Base-by-base conservation (phyloP, 345 rosid species). In the Gynandropsis gynandra region DNA sequence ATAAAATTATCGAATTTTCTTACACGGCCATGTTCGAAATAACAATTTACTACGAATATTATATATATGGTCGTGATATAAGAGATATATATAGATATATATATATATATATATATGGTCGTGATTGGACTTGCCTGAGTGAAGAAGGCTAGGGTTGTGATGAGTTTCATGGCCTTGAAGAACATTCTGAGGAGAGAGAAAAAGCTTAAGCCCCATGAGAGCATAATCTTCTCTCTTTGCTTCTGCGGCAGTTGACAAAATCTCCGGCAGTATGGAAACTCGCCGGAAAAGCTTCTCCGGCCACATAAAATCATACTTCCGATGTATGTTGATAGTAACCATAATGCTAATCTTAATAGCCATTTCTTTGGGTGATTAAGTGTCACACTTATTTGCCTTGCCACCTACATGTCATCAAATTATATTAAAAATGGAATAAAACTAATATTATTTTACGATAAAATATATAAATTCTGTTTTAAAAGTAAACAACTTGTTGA, bases 231-330 rank as follows among this genome's bases (percentile, higher is more conserved):
- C 50, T 81, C 80, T 58, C 86, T 84, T 21, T 63, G 60, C 39
- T 58, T 53, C 8, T 9, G 66, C 43, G 81, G 49, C 21, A 84
- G 36, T 53, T 63, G 65, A 36, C 84, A 58, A 67, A 88, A 88
- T 8, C 64, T 58, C 11, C 43, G 67, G 24, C 76, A 44, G 66
- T 59, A 88, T 0, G 97, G 95, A 56, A 72, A 88, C 3, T 47
- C 27, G 35, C 66, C 48, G 4, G 80, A 39, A 35, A 84, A 50
- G 78, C 82, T 69, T 13, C 14, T 10, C 11, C 70, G n/a, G 15
- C 96, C 94, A 58, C 97, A 82, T n/a, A 84, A 12, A 16, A 82
- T n/a, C 10, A 88, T 56, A 20, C 79, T 80, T 10, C 97, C 97
- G 11, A 84, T 52, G 72, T 78, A 56, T 39, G 97, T 84, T 1